Evolutionary conservation across 2,329 filamentous ascomycete species (phyloP), one percentile per base, ranked within the genome.

Genomic region (Ambrosiella beaveri): DNA sequence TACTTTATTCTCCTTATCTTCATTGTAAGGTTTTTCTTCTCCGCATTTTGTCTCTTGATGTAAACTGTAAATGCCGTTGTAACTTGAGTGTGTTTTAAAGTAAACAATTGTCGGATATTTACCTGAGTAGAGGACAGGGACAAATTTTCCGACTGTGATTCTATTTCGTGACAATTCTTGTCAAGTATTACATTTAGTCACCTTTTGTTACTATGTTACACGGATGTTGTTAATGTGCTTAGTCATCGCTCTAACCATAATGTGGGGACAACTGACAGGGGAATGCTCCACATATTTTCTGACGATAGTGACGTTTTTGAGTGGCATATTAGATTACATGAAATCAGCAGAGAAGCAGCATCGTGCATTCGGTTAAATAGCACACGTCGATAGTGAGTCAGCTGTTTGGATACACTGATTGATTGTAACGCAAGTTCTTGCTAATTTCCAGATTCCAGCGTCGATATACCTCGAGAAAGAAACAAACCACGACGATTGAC

Each of bases 211-310:
- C 27, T 27, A 27, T 27, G 47, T 51, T 51, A 51, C 47, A 51
- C 47, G 19, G 47, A 7, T 13, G 19, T 51, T 11, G 15, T 36
- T 19, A 35, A 7, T n/a, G 9, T 35, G 47, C 47, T 51, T 51
- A 51, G 47, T 51, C 47, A 51, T n/a, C 19, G 3, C 8, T 51
- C 15, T 19, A 51, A 51, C 47, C 27, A 12, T 35, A 17, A 3
- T 35, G 27, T 51, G 47, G 47, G 47, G 27, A 51, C 9, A 8
- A 1, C 9, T n/a, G 47, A 3, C 49, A 15, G 37, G 51, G 41
- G 35, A 54, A 39, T 15, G 39, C 41, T 50, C 52, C 44, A 47
- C 52, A 41, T 54, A 57, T 59, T 59, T 49, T 51, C 27, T 9
- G 47, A 35, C 9, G 19, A 17, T 4, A 51, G 3, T 27, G 27